phyloP scores from a whole-genome alignment of 768 basidiomycete genomes.

The Leccinum boreale region DNA sequence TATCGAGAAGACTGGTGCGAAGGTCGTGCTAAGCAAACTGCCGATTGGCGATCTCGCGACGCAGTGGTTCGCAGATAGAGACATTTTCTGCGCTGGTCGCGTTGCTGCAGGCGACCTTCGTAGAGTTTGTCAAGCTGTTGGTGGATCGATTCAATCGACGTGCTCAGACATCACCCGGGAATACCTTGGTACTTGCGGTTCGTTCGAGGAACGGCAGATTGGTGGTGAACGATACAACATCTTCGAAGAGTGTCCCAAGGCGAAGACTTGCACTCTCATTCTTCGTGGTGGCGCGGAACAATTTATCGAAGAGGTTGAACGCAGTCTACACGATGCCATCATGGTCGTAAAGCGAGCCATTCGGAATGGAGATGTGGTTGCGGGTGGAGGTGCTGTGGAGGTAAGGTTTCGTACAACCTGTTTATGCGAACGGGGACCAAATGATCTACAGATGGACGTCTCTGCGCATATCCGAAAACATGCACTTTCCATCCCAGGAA shows the following conservation, averaged over 20 bases:
- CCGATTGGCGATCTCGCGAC: slow-evolving; percentile 98
- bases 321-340: slow-evolving; percentile 96
- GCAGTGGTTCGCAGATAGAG: slow-evolving; percentile 98
- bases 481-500: slow-evolving; percentile 91
- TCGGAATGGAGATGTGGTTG: slow-evolving; percentile 93
- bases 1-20: slow-evolving; percentile 94
- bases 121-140: slow-evolving; percentile 93
- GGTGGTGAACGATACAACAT: slow-evolving; percentile 96
- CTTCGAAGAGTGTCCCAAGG: slow-evolving; percentile 89
- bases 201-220: slow-evolving; percentile 92
- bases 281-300: slow-evolving; percentile 97
- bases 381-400: slow-evolving; percentile 97
- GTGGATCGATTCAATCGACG: slow-evolving; percentile 92
- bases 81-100: slow-evolving; percentile 98
- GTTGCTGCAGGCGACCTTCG: slow-evolving; percentile 88
- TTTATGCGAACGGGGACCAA: background rate
- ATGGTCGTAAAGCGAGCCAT: slow-evolving; percentile 99
- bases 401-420: slow-evolving; percentile 38
- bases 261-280: slow-evolving; percentile 93
- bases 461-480: slow-evolving; percentile 92
- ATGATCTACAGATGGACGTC: slow-evolving; percentile 79
- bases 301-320: slow-evolving; percentile 97
- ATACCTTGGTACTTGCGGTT: slow-evolving; percentile 91
- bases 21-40: slow-evolving; percentile 95
- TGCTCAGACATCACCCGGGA: slow-evolving; percentile 88